These are phyloP conservation scores for Filosporella fistucella DNA, from an alignment of 495 filamentous ascomycete species.

Conservation along the genomic window DNA sequence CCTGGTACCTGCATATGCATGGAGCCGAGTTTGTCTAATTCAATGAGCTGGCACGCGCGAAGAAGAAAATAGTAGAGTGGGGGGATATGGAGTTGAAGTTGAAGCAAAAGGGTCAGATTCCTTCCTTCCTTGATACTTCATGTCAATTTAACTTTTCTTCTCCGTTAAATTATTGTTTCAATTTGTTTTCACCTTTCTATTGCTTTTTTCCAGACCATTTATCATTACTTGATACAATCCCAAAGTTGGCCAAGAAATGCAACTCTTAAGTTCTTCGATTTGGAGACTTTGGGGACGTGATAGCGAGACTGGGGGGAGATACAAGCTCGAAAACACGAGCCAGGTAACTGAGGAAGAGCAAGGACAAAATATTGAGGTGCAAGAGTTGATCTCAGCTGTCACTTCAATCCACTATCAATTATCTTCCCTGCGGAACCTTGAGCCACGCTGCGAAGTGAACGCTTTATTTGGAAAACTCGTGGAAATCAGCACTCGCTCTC, in stretches of 20 bases:
- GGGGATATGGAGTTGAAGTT: not conserved
- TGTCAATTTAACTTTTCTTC: not conserved
- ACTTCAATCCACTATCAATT: not conserved
- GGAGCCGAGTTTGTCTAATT: not conserved
- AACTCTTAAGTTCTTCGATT: too few species aligned
- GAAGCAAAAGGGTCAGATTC: not conserved
- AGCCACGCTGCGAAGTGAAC: conserved; percentile 22
- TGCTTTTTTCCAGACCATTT: too few species aligned
- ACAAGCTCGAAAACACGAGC: not conserved
- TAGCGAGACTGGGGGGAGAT: not conserved
- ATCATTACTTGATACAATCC: too few species aligned
- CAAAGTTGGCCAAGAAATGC: too few species aligned
- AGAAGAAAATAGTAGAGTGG: not conserved
- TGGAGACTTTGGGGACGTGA: not conserved
- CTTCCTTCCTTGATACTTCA: not conserved
- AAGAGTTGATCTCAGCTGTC: not conserved
- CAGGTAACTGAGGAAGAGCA: not conserved
- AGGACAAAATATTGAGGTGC: not conserved
- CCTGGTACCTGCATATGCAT: conserved; percentile 5
- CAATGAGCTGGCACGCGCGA: not conserved
- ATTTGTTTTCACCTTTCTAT: not conserved
- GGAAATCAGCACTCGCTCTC: conserved; percentile 23
- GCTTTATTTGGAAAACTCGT: conserved; percentile 32
- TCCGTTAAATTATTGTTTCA: not conserved
- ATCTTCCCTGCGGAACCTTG: not conserved